Conservation (phyloP, 345 rosid species). For the Acer campestre region DNA sequence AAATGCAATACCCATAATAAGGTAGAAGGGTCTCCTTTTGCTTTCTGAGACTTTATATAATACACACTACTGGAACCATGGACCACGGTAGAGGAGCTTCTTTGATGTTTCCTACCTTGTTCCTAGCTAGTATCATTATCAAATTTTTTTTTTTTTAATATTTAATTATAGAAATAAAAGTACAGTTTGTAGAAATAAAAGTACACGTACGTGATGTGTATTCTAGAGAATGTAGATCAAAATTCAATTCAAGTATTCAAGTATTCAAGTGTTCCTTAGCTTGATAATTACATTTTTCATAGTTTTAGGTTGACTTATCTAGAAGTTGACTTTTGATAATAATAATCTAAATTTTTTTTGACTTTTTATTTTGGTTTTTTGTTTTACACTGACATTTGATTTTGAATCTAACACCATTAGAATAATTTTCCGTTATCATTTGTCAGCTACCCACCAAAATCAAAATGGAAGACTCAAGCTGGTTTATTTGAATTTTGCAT, state of each 20-base stretch:
- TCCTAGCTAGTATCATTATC: too few relatives aligned
- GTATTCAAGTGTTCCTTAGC: neutral
- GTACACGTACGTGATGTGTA: neutral
- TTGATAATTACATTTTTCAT: neutral
- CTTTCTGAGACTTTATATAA: too few relatives aligned
- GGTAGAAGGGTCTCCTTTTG: too few relatives aligned
- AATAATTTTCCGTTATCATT: neutral
- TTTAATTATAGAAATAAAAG: too few relatives aligned
- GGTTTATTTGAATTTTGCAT: neutral
- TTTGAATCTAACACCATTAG: neutral
- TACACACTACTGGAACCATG: too few relatives aligned
- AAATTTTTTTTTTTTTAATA: too few relatives aligned
- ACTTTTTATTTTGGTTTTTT: neutral
- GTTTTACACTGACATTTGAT: neutral
- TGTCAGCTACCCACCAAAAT: neutral
- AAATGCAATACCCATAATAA: too few relatives aligned
- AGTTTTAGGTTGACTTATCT: neutral
- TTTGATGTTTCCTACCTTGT: too few relatives aligned
- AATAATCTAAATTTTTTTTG: too few relatives aligned
- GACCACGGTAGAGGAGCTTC: too few relatives aligned
- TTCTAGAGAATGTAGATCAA: neutral
- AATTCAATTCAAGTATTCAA: neutral
- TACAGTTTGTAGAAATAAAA: too few relatives aligned
- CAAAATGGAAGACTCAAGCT: neutral
- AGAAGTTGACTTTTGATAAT: conserved; percentile 8